Evolutionary conservation across 208 protist genomes (phyloP).

Genomic region (Crithidia sp.): DNA sequence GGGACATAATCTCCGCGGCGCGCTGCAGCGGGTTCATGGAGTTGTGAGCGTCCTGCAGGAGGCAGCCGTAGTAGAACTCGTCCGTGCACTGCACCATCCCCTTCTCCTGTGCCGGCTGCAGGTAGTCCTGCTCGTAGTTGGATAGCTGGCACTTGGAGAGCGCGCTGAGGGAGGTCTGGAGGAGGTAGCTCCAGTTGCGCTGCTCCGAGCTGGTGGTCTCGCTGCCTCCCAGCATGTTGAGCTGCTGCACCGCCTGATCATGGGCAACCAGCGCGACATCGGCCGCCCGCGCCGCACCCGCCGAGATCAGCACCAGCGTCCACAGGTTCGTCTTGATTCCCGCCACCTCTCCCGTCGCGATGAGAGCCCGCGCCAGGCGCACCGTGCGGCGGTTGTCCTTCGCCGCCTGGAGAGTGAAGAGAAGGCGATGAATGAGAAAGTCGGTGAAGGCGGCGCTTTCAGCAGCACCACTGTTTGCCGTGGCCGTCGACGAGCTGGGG

Average conservation of each 20-base stretch:
- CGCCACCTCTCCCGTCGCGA: slow-evolving; percentile 32
- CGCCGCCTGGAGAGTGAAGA: slow-evolving; percentile 59
- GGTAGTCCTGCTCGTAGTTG: slow-evolving; percentile 61
- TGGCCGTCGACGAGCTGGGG: neutral
- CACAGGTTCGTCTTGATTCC: slow-evolving; percentile 54
- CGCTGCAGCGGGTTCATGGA: slow-evolving; percentile 56
- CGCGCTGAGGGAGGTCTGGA: slow-evolving; percentile 70
- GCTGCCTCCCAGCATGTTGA: slow-evolving; percentile 12
- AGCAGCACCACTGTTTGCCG: neutral
- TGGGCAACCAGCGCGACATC: slow-evolving; percentile 69
- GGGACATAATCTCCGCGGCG: slow-evolving; percentile 44
- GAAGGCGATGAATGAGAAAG: slow-evolving; percentile 40
- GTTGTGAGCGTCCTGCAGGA: slow-evolving; percentile 83
- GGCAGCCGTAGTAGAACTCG: slow-evolving; percentile 69
- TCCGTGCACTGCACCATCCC: slow-evolving; percentile 60
- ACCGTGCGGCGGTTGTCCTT: slow-evolving; percentile 60
- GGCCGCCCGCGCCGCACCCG: slow-evolving; percentile 51
- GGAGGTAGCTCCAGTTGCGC: slow-evolving; percentile 66
- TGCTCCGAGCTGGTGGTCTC: slow-evolving; percentile 27
- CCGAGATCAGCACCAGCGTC: slow-evolving; percentile 74
- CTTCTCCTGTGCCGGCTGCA: slow-evolving; percentile 43
- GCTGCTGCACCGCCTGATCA: slow-evolving; percentile 29
- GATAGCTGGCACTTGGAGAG: slow-evolving; percentile 77
- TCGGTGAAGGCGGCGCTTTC: slow-evolving; percentile 15
- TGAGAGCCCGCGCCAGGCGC: slow-evolving; percentile 45